Conservation (phyloP, 2,329 filamentous ascomycete genomes). For the Chalaropsis ovoidea region DNA sequence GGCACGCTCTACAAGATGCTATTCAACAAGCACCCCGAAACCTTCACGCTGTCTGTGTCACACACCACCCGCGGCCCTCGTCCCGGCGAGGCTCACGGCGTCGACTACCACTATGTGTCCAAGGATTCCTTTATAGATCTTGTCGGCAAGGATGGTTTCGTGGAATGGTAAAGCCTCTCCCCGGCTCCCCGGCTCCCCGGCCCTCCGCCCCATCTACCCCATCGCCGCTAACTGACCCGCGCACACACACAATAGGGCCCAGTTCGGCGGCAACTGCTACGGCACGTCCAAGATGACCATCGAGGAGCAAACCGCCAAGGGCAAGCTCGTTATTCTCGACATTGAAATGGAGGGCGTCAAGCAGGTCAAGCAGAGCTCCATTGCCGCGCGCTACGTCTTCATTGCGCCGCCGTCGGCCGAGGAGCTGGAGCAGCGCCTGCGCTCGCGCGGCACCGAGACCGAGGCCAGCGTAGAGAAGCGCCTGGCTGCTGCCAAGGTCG, state of each 20-base stretch:
- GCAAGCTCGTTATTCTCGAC: slow-evolving; percentile 71
- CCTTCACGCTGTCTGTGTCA: slow-evolving; percentile 48
- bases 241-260: slow-evolving; percentile 42
- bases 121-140: slow-evolving; percentile 58
- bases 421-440: slow-evolving; percentile 61
- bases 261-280: slow-evolving; percentile 79
- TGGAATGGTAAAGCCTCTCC: slow-evolving; percentile 44
- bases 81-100: slow-evolving; percentile 61
- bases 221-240: not conserved
- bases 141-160: slow-evolving; percentile 60
- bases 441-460: slow-evolving; percentile 66
- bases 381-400: slow-evolving; percentile 74
- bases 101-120: slow-evolving; percentile 70
- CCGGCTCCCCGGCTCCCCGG: not conserved
- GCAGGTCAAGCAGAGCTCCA: slow-evolving; percentile 69
- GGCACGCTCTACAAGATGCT: slow-evolving; percentile 67
- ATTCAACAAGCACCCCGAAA: slow-evolving; percentile 46
- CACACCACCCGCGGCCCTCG: slow-evolving; percentile 77
- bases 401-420: slow-evolving; percentile 68
- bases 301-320: slow-evolving; percentile 59
- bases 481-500: slow-evolving; percentile 58
- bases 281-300: slow-evolving; percentile 76
- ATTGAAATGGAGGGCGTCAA: slow-evolving; percentile 98
- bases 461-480: slow-evolving; percentile 62
- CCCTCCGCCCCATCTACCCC: not conserved